Percentiles rank a stretch among this genome's conserved stretches.
These are phyloP conservation scores for Talinum fruticosum DNA, from an alignment of 148 eudicot genomes.

Conservation along the genomic window DNA sequence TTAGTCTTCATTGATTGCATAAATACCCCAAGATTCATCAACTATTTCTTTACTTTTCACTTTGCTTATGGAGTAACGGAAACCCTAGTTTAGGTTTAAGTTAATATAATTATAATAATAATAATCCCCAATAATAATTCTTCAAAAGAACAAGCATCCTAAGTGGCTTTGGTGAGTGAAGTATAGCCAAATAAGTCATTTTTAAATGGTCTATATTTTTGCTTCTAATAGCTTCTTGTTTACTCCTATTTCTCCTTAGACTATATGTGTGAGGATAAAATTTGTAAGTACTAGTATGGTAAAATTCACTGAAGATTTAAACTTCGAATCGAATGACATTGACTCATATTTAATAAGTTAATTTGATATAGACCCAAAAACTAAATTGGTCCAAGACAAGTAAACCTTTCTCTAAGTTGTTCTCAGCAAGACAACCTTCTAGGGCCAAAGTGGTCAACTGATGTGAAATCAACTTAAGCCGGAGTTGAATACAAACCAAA, in stretches of 20 bases:
- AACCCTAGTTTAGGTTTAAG: constrained; percentile 6
- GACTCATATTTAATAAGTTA: no score
- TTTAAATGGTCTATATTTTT: not conserved
- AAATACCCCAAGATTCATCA: not conserved
- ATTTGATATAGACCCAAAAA: no score
- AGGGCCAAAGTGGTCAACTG: no score
- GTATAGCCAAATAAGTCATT: constrained; percentile 6
- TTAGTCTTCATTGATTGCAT: not conserved
- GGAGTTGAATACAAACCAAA: no score
- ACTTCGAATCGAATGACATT: no score
- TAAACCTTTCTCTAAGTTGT: no score
- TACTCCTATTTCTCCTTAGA: not conserved
- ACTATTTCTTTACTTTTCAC: not conserved
- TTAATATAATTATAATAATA: not conserved
- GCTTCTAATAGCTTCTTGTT: not conserved
- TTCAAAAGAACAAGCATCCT: constrained; percentile 8
- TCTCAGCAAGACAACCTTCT: no score
- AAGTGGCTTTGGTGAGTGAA: not conserved
- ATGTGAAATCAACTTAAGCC: no score
- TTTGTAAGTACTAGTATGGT: no score
- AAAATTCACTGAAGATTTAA: no score
- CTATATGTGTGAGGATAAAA: not conserved
- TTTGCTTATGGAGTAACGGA: constrained; percentile 14
- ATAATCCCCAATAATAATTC: constrained; percentile 1
- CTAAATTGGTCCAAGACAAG: no score